Evolutionary conservation across 495 filamentous ascomycete species (phyloP).

Genomic region (Lepidopterella palustris): DNA sequence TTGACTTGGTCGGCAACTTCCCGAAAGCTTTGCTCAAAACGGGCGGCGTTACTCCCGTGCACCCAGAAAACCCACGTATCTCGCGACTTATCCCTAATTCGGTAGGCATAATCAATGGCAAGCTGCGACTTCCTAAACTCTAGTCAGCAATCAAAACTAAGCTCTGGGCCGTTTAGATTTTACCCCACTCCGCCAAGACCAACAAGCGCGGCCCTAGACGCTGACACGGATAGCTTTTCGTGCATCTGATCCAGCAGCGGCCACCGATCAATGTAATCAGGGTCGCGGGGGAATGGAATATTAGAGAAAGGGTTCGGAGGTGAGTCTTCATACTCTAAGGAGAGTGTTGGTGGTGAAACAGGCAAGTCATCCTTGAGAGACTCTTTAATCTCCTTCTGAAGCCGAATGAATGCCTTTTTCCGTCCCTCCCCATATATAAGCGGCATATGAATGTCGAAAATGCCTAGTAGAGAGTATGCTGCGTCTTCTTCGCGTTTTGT

Average conservation of each 20-base stretch:
- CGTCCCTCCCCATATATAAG: slow-evolving; percentile 13
- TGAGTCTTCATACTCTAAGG: slow-evolving; percentile 59
- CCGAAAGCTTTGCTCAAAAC: slow-evolving; percentile 24
- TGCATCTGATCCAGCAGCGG: not conserved
- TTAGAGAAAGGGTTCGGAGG: not conserved
- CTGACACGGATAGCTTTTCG: not conserved
- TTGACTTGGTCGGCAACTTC: slow-evolving; percentile 19
- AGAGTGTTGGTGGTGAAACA: slow-evolving; percentile 73
- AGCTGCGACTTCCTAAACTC: slow-evolving; percentile 43
- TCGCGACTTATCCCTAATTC: slow-evolving; percentile 25
- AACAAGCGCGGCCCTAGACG: not conserved
- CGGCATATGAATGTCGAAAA: too few species aligned
- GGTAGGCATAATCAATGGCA: slow-evolving; percentile 45
- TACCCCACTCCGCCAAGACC: not conserved
- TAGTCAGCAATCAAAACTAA: not conserved
- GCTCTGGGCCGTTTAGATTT: not conserved
- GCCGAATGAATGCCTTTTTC: slow-evolving; percentile 6
- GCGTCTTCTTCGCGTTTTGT: slow-evolving; percentile 19
- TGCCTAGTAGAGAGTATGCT: too few species aligned
- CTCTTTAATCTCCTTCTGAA: slow-evolving; percentile 11
- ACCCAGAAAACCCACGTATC: too few species aligned
- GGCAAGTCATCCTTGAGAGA: slow-evolving; percentile 54
- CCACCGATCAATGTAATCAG: not conserved
- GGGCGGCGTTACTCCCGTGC: slow-evolving; percentile 23
- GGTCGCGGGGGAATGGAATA: not conserved